Evolutionary conservation across 139 green algal genomes (phyloP), one percentile per base, ranked within the genome.

Genomic region (Chlorella sp.): DNA sequence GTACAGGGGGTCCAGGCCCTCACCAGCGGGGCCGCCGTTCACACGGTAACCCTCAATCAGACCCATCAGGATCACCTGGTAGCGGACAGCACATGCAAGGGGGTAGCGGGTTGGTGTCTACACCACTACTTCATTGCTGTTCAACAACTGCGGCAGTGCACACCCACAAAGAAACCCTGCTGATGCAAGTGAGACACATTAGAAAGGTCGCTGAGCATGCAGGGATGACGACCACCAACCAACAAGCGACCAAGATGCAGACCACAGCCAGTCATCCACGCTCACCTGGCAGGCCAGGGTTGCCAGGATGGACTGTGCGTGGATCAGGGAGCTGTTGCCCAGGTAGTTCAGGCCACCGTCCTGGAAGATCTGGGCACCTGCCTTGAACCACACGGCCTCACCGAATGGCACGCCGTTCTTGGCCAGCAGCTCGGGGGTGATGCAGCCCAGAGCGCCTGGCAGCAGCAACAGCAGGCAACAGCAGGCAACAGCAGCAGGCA

Each of bases 401-500:
- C 75, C 78, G 61, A 93, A 90, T 24, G 81, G 61, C 32, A 83
- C 74, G 36, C 71, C 72, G 70, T 76, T 72, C 31, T 17, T 6
- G 27, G 59, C 36, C 59, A 78, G 60, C 35, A 84, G 60, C 78
- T 84, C 78, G 62, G 83, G 93, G 69, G 82, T 81, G n/a, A 97
- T 70, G 79, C 87, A 94, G 69, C 93, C 93, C 65, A 97, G 85
- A 20, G 93, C 87, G n/a, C n/a, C n/a, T n/a, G n/a, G n/a, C n/a
- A n/a, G n/a, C n/a, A n/a, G n/a, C n/a, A n/a, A n/a, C 2, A 97
- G 88, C 91, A 97, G 96, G 66, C 86, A 89, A 91, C 91, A 97
- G 79, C 91, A 87, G 33, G 80, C 83, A n/a, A n/a, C n/a, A n/a
- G n/a, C n/a, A n/a, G n/a, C n/a, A n/a, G n/a, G n/a, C n/a, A n/a